Conservation (phyloP, 2,329 filamentous ascomycete species). For the Capronia americana region DNA sequence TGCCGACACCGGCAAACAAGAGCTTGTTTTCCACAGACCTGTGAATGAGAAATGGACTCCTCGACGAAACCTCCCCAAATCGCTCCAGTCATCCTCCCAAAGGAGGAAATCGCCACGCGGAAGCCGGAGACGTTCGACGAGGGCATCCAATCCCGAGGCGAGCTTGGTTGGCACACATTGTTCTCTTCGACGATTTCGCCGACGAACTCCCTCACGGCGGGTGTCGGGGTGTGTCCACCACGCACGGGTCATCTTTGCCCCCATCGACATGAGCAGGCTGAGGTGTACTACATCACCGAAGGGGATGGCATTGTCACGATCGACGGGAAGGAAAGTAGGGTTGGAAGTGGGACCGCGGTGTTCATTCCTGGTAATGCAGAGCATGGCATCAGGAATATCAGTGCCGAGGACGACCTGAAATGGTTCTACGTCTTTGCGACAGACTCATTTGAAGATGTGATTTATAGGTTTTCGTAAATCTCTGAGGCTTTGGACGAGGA, state of each 20-base stretch:
- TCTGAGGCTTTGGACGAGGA: neutral
- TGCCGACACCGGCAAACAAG: too few relatives aligned
- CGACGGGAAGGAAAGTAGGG: constrained; percentile 45
- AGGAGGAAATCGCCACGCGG: neutral
- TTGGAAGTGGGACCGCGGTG: constrained; percentile 47
- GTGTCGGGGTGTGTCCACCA: constrained; percentile 47
- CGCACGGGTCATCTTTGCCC: constrained; percentile 45
- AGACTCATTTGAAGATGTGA: constrained; percentile 48
- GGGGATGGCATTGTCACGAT: constrained; percentile 49
- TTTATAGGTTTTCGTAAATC: constrained; percentile 46
- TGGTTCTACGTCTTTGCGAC: constrained; percentile 53
- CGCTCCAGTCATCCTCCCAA: neutral
- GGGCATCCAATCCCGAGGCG: neutral
- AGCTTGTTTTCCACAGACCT: too few relatives aligned
- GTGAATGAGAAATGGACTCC: too few relatives aligned
- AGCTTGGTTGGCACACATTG: constrained; percentile 51
- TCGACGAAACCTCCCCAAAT: too few relatives aligned
- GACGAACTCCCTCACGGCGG: constrained; percentile 47
- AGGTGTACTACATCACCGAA: constrained; percentile 52
- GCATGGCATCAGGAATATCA: constrained; percentile 49
- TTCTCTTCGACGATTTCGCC: constrained; percentile 46
- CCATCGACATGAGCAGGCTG: constrained; percentile 52
- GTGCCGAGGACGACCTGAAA: constrained; percentile 40
- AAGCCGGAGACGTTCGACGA: neutral
- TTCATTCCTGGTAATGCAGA: constrained; percentile 54